A percentile compares a stretch with the other conserved stretches of the same genome.
These are phyloP conservation scores for Fusarium sp. DNA, from an alignment of 2,329 filamentous ascomycete species.

Conservation along the genomic window DNA sequence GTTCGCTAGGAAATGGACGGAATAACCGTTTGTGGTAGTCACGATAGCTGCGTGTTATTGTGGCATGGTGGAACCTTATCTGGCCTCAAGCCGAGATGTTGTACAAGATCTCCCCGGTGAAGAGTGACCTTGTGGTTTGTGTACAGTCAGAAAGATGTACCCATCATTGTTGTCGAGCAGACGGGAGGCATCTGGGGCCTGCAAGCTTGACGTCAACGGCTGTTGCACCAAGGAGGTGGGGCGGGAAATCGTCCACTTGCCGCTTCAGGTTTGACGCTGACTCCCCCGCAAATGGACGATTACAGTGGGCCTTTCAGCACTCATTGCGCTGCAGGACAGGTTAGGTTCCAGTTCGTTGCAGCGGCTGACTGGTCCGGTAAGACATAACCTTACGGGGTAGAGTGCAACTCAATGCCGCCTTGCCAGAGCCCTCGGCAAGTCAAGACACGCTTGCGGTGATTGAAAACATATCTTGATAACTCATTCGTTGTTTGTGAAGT, in stretches of 20 bases:
- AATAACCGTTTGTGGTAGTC: constrained; percentile 14
- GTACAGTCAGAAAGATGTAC: constrained; percentile 5
- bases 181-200: constrained; percentile 9
- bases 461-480: background rate
- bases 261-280: constrained; percentile 24
- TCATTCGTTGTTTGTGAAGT: background rate
- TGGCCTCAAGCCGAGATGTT: background rate
- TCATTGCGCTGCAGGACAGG: background rate
- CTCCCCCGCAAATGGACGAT: constrained; percentile 37
- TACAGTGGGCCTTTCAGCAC: background rate
- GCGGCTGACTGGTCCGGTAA: constrained; percentile 11
- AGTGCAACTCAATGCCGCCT: background rate
- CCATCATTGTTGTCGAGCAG: constrained; percentile 12
- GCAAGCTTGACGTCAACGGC: constrained; percentile 37
- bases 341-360: constrained; percentile 18
- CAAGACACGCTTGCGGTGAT: constrained; percentile 21
- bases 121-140: constrained; percentile 2
- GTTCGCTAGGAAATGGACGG: constrained; percentile 3
- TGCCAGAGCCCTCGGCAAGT: background rate
- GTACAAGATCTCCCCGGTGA: constrained; percentile 17
- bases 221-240: constrained; percentile 18
- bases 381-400: background rate
- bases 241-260: constrained; percentile 33
- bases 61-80: background rate
- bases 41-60: constrained; percentile 17